phyloP scores from a whole-genome alignment of 352 stramenopile species.

The Globisporangium sylvaticum region DNA sequence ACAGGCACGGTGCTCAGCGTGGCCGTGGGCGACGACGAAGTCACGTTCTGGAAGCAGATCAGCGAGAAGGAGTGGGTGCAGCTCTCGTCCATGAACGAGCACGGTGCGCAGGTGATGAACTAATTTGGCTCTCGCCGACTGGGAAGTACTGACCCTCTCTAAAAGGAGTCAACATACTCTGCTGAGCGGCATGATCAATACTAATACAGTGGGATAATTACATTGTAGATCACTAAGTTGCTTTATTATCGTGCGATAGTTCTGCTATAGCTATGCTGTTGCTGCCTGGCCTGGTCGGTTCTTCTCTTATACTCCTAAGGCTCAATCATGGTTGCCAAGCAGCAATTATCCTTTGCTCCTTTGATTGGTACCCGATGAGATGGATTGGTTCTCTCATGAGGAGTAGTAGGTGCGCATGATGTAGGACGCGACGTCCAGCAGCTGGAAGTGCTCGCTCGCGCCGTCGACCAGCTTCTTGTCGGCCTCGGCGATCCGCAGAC shows the following conservation, averaged over 20 bases:
- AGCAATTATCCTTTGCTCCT: neutral
- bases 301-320: neutral
- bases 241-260: neutral
- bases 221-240: neutral
- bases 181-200: neutral
- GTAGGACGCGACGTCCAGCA: conserved; percentile 91
- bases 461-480: conserved; percentile 96
- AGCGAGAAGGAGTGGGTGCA: conserved; percentile 61
- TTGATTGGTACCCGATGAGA: neutral
- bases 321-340: neutral
- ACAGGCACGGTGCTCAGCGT: conserved; percentile 26
- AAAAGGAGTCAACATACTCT: neutral
- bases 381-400: conserved; percentile 11
- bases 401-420: conserved; percentile 77
- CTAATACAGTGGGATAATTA: neutral
- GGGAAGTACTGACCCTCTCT: neutral
- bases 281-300: neutral
- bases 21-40: conserved; percentile 21
- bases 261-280: neutral
- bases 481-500: conserved; percentile 91
- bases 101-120: conserved; percentile 37
- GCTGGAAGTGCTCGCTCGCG: conserved; percentile 95
- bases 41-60: conserved; percentile 77
- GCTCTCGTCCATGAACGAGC: conserved; percentile 70
- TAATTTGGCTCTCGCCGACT: neutral